Evolutionary conservation across 805 yeast genomes (phyloP).

Genomic region (Pichia californica): DNA sequence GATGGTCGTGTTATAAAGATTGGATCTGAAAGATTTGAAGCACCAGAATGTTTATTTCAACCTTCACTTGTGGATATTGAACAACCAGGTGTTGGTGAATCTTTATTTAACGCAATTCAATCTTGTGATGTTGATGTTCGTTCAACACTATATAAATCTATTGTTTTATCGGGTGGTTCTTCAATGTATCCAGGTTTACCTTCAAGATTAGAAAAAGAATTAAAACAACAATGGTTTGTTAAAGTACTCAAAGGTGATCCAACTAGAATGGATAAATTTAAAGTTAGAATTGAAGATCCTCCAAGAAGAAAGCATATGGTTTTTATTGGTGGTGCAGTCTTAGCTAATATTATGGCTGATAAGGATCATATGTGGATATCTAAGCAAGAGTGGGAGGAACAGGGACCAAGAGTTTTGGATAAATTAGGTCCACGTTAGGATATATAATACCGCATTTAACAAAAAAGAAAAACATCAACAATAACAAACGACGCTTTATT

Average conservation of each 20-base stretch:
- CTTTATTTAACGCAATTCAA: slow-evolving; percentile 86
- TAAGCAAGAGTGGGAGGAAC: slow-evolving; percentile 96
- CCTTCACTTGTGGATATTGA: slow-evolving; percentile 93
- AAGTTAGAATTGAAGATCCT: slow-evolving; percentile 96
- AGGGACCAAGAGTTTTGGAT: slow-evolving; percentile 76
- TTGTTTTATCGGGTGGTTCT: slow-evolving; percentile 95
- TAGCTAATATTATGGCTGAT: slow-evolving; percentile 97
- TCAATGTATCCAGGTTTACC: slow-evolving; percentile 99
- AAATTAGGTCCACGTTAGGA: slow-evolving; percentile 86
- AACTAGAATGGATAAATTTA: slow-evolving; percentile 79
- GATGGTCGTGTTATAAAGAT: slow-evolving; percentile 93
- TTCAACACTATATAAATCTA: slow-evolving; percentile 80
- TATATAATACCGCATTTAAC: too few species aligned
- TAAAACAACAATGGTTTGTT: slow-evolving; percentile 93
- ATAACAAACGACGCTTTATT: too few species aligned
- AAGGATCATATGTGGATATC: slow-evolving; percentile 98
- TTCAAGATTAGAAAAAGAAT: slow-evolving; percentile 87
- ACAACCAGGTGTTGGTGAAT: slow-evolving; percentile 95
- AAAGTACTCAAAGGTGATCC: slow-evolving; percentile 85
- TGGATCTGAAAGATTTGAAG: slow-evolving; percentile 94
- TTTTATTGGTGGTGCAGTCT: slow-evolving; percentile 95
- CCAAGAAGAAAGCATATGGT: slow-evolving; percentile 99
- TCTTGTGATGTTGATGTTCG: slow-evolving; percentile 92
- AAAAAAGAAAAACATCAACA: too few species aligned
- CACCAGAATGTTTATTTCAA: slow-evolving; percentile 95